Percentiles rank a stretch among this genome's conserved stretches.
Conservation (phyloP, 1,139 yeast genomes). For the Pichia sp. region DNA sequence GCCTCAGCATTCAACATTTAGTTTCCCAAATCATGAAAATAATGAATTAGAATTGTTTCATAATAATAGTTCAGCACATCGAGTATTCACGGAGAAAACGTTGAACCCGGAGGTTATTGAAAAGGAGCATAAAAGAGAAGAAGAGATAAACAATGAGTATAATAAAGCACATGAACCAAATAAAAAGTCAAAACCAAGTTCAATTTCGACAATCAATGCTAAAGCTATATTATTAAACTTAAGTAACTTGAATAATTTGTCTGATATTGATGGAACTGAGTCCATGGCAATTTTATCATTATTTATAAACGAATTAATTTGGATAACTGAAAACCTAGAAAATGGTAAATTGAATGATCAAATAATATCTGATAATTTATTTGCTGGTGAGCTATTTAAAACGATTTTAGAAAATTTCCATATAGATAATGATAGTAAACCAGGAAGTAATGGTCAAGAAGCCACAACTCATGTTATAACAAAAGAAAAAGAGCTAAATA, state of each 20-base stretch:
- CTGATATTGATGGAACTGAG: conserved; percentile 17
- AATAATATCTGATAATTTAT: conserved; percentile 6
- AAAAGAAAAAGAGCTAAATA: background rate
- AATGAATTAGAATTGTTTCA: background rate
- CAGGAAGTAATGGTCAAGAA: background rate
- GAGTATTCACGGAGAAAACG: conserved; percentile 3
- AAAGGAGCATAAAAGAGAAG: conserved; percentile 1
- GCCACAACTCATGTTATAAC: background rate
- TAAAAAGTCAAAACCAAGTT: conserved; percentile 3
- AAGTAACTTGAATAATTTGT: conserved; percentile 4
- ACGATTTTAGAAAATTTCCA: background rate
- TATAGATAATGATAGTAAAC: background rate
- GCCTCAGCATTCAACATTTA: conserved; percentile 26
- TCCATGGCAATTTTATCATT: conserved; percentile 17
- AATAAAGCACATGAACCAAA: background rate
- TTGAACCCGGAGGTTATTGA: background rate
- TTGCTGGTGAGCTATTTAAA: conserved; percentile 6
- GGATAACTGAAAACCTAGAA: conserved; percentile 6
- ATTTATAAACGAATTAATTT: conserved; percentile 9
- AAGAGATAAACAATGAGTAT: background rate
- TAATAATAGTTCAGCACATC: background rate
- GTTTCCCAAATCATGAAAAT: conserved; percentile 1
- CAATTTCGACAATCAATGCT: conserved; percentile 12
- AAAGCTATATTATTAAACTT: conserved; percentile 9
- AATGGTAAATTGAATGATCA: background rate